Percentiles rank a stretch among this genome's conserved stretches.
Conservation (phyloP, 1,284 basidiomycete genomes). For the Tilletia setariae region DNA sequence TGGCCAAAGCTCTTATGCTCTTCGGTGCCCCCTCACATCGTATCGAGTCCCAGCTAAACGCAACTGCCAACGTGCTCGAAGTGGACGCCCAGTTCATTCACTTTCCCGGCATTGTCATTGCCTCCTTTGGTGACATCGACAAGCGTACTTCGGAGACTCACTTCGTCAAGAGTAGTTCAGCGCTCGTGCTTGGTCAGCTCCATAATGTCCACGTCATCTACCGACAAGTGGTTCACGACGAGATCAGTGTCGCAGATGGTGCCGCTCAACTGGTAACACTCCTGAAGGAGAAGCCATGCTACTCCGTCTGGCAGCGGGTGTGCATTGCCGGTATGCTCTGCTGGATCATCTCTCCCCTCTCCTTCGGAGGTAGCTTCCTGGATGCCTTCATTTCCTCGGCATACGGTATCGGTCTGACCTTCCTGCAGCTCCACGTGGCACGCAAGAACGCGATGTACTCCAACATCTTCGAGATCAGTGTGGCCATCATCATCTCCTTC, state of each 20-base stretch:
- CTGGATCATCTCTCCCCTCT: constrained; percentile 58
- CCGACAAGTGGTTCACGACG: constrained; percentile 72
- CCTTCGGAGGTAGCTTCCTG: constrained; percentile 73
- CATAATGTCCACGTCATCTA: constrained; percentile 61
- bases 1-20: constrained; percentile 73
- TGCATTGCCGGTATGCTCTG: constrained; percentile 67
- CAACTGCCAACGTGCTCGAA: constrained; percentile 75
- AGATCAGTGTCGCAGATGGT: constrained; percentile 66
- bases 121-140: constrained; percentile 40
- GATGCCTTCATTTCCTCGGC: constrained; percentile 67
- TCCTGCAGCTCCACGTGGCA: constrained; percentile 71
- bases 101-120: constrained; percentile 34
- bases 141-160: constrained; percentile 66
- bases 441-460: constrained; percentile 77
- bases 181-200: constrained; percentile 23
- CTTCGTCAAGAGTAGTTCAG: constrained; percentile 63
- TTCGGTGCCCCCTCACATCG: constrained; percentile 83
- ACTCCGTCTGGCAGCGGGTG: constrained; percentile 60
- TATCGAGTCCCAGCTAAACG: constrained; percentile 68
- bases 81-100: constrained; percentile 71
- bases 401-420: constrained; percentile 69
- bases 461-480: constrained; percentile 81
- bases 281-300: constrained; percentile 59
- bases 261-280: constrained; percentile 64
- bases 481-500: constrained; percentile 77